phyloP scores from a whole-genome alignment of 768 basidiomycete genomes.

The Amanita pallidorosea region DNA sequence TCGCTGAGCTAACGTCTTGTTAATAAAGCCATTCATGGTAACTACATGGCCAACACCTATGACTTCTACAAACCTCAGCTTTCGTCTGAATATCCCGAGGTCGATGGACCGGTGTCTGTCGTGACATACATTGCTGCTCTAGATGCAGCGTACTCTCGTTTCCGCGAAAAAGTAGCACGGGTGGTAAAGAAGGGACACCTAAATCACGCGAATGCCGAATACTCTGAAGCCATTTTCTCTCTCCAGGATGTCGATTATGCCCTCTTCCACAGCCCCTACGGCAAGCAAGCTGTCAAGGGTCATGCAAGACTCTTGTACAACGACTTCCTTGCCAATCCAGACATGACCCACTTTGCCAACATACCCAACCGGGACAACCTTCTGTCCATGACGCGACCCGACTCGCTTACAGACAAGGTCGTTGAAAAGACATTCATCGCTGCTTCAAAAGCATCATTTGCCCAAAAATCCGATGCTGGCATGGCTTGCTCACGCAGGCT shows the following conservation, averaged over 20 bases:
- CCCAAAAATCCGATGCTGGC: conserved; percentile 62
- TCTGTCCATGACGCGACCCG: conserved; percentile 54
- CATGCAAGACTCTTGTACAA: conserved; percentile 87
- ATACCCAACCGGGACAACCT: conserved; percentile 62
- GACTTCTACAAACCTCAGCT: conserved; percentile 99
- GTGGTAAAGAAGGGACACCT: conserved; percentile 39
- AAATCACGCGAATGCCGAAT: conserved; percentile 29
- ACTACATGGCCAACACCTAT: conserved; percentile 95
- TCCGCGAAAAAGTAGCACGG: conserved; percentile 71
- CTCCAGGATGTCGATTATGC: conserved; percentile 83
- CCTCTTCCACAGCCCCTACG: conserved; percentile 96
- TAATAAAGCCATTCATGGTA: conserved; percentile 80
- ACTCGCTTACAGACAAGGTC: conserved; percentile 84
- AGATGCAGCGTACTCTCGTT: conserved; percentile 79
- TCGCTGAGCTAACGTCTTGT: conserved; percentile 1
- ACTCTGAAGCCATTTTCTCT: conserved; percentile 44
- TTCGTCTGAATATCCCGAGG: conserved; percentile 90
- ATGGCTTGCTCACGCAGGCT: conserved; percentile 86
- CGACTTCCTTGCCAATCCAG: conserved; percentile 81
- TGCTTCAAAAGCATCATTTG: conserved; percentile 68
- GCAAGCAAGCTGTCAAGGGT: conserved; percentile 97
- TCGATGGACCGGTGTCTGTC: conserved; percentile 94
- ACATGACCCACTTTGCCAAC: conserved; percentile 55
- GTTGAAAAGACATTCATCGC: conserved; percentile 91
- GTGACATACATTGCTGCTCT: conserved; percentile 92